Base-by-base conservation (phyloP, 352 stramenopile genomes). In the Globisporangium apiculatum region DNA sequence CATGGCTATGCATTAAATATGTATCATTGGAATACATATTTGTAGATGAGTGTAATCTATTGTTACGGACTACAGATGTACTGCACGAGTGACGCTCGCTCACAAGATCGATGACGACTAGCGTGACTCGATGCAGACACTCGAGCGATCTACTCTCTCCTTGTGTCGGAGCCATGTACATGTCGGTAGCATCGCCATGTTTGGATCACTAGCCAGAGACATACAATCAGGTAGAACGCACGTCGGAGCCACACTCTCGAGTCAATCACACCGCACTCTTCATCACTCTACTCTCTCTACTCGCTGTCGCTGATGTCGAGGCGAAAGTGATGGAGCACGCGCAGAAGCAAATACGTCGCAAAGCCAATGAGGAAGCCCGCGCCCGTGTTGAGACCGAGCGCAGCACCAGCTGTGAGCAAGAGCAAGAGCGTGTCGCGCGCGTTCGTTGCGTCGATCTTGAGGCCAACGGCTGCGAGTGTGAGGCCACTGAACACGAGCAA, bases 401-500 rank as follows among this genome's bases (percentile, higher is more conserved):
- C 73, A 3, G 70, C 70, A 3, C 64, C 61, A 1, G 72, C 60
- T 14, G 76, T 86, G 48, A 76, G 50, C 48, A 83, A 54, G 40
- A 84, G 53, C 51, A 86, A 55, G 10, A 84, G 61, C 7, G 60
- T 58, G 8, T 68, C 64, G n/a, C 80, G 64, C 7, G 56, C 43
- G 57, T 73, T 74, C 42, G 43, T 60, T n/a, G 55, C 56, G 66
- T 84, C 76, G 51, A 81, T 58, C 17, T 86, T 79, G 17, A 86
- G 36, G 4, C 76, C 76, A 4, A 86, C 76, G 2, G 63, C 57
- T 4, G 73, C 69, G 56, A 86, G 68, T 35, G 67, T 82, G 17
- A 84, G 51, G 12, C 76, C 76, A 35, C 69, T 79, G 60, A 86
- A 84, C 48, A 84, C 70, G 60, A 86, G 64, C 63, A 84, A 68